Evolutionary conservation across 2,329 filamentous ascomycete genomes (phyloP).

Genomic region (Rachicladosporium sp.): DNA sequence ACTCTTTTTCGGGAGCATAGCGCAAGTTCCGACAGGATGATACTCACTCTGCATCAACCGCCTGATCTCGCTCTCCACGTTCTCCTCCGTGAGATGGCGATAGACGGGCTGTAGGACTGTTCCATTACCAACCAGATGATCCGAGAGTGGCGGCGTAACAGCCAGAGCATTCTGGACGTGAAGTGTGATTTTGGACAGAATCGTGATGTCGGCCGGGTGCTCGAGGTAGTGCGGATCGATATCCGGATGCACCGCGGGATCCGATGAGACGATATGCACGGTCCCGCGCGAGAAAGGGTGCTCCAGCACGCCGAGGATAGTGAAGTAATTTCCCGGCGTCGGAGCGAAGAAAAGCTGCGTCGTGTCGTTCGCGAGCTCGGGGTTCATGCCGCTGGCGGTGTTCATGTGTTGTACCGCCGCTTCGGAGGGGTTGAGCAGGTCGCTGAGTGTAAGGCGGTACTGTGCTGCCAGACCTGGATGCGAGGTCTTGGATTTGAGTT

Average conservation of each 20-base stretch:
- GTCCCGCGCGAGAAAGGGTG: conserved; percentile 21
- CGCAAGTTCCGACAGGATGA: conserved; percentile 17
- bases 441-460: conserved; percentile 1
- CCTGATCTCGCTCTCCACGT: conserved; percentile 6
- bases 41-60: conserved; percentile 7
- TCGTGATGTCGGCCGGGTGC: conserved; percentile 36
- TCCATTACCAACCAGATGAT: conserved; percentile 1
- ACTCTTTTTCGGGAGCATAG: conserved; percentile 13
- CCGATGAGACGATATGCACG: conserved; percentile 13
- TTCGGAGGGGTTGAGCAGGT: conserved; percentile 10
- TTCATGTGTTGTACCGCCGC: conserved; percentile 14
- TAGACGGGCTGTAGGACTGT: conserved; percentile 1
- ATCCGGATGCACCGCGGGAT: conserved; percentile 10
- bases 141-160: conserved; percentile 2
- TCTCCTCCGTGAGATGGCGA: not conserved
- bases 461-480: not conserved
- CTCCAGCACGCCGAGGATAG: conserved; percentile 23
- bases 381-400: conserved; percentile 14
- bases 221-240: conserved; percentile 19
- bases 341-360: conserved; percentile 16
- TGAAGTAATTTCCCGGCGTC: conserved; percentile 21
- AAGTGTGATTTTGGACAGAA: conserved; percentile 9
- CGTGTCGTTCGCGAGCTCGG: conserved; percentile 13
- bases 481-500: too few relatives aligned
- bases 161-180: conserved; percentile 8